Evolutionary conservation across 495 filamentous ascomycete species (phyloP), one percentile per base, ranked within the genome.

Genomic region (Trichoderma erinaceum): DNA sequence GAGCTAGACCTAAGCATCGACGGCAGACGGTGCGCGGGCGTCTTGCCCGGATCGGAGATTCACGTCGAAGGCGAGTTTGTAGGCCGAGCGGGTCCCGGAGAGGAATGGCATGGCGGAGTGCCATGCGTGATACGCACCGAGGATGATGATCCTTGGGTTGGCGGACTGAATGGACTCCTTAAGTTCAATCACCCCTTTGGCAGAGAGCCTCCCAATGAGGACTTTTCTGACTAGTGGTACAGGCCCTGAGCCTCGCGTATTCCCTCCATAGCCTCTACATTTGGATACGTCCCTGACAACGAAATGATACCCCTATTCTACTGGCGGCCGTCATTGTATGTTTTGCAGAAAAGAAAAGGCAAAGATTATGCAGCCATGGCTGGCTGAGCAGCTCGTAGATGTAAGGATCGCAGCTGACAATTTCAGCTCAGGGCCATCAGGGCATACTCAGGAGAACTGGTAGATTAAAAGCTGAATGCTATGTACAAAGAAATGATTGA

Each of bases 161-260:
- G 94, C 1, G 95, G 96, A 8, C 77, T 99, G 77, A 98, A 97
- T 78, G 91, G 91, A 64, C 75, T 98, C 72, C 80, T 99, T 73
- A 99, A 99, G 80, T 99, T 98, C 73, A 99, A 99, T 75, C 90
- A 97, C 80, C 93, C 96, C 3, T 97, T 99, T 81, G 95, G 95
- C 41, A 43, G 65, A 46, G 65, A 48, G 16, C 27, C 65, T 32
- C 41, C 41, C 4, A 46, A 21, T 23, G 65, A 46, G 41, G 65
- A 66, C 1, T 65, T 41, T 65, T 41, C 63, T 41, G 63, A 65
- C 41, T 41, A 65, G 35, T 35, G 18, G 35, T 41, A 65, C 35
- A 44, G 63, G 63, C 35, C 35, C n/a, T 16, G 35, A 35, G 63
- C 35, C 35, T 41, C 21, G 61, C 23, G 63, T 23, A 44, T 38